A percentile compares a stretch with the other conserved stretches of the same genome.
These are phyloP conservation scores for Ramularia endophylla DNA, from an alignment of 2,329 filamentous ascomycete genomes.

Conservation along the genomic window DNA sequence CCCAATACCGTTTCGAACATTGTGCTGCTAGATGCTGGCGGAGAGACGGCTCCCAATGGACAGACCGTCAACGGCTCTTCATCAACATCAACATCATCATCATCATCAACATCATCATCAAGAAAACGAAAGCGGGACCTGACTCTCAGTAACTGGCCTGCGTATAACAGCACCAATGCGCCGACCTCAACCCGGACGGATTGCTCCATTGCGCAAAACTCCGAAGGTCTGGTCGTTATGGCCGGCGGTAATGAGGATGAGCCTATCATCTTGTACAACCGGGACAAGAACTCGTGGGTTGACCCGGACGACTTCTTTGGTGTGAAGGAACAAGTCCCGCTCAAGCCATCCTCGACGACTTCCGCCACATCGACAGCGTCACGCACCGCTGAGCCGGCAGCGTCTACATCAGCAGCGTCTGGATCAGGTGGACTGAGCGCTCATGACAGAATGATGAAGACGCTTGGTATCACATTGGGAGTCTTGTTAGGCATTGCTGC, in stretches of 20 bases:
- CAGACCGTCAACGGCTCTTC: conserved; percentile 38
- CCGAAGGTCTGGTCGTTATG: conserved; percentile 64
- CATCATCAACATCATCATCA: conserved; percentile 20
- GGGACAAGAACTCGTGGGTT: conserved; percentile 68
- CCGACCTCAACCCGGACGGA: conserved; percentile 59
- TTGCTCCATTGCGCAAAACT: conserved; percentile 65
- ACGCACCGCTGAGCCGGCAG: conserved; percentile 29
- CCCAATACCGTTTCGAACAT: conserved; percentile 71
- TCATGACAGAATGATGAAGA: conserved; percentile 47
- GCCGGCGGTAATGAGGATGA: conserved; percentile 66
- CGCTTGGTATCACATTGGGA: conserved; percentile 77
- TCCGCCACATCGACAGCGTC: conserved; percentile 33
- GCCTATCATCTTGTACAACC: conserved; percentile 71
- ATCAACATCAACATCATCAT: conserved; percentile 22
- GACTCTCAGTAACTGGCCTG: conserved; percentile 62
- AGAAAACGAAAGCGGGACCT: conserved; percentile 46
- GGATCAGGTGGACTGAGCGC: conserved; percentile 30
- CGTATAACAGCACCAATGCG: conserved; percentile 70
- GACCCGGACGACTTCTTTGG: conserved; percentile 62
- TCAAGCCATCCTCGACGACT: conserved; percentile 23
- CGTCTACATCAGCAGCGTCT: conserved; percentile 32
- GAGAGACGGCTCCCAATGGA: conserved; percentile 44
- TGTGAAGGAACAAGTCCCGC: conserved; percentile 34
- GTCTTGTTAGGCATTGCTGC: conserved; percentile 69
- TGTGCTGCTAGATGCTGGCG: conserved; percentile 58